phyloP scores from a whole-genome alignment of 192 early-diverging fungal species.

The Coemansia umbellata region DNA sequence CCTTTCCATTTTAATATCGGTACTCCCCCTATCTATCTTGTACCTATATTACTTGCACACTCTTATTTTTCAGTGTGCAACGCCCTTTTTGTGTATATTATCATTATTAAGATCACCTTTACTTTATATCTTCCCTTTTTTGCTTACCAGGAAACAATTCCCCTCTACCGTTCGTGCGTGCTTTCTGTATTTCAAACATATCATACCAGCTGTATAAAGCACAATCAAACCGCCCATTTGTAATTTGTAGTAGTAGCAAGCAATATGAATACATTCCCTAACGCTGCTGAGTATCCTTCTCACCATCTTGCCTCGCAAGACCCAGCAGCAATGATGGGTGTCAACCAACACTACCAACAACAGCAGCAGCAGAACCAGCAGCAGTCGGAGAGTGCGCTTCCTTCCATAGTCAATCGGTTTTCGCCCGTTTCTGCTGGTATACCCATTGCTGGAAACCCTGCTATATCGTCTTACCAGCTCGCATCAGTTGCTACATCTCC shows the following conservation, averaged over 20 bases:
- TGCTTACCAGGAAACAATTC: no score
- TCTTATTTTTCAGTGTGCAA: neutral
- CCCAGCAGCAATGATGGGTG: no score
- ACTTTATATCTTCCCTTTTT: no score
- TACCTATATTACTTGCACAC: neutral
- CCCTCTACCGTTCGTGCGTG: no score
- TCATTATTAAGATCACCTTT: no score
- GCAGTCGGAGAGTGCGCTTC: neutral
- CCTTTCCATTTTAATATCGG: neutral
- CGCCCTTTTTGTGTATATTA: neutral
- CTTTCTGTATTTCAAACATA: no score
- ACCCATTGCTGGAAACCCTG: neutral
- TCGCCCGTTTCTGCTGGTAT: neutral
- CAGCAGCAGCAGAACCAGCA: neutral
- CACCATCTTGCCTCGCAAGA: neutral
- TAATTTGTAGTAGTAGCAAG: no score
- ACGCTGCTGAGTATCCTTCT: no score
- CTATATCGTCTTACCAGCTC: neutral
- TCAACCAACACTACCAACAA: neutral
- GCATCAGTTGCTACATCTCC: constrained; percentile 1
- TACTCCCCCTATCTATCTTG: neutral
- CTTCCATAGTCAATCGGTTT: neutral
- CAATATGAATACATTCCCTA: no score
- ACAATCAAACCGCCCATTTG: no score
- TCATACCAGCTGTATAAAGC: no score